A percentile compares a stretch with the other conserved stretches of the same genome.
phyloP scores from a whole-genome alignment of 179 eudicot species.

The Actinidia chinensis region DNA sequence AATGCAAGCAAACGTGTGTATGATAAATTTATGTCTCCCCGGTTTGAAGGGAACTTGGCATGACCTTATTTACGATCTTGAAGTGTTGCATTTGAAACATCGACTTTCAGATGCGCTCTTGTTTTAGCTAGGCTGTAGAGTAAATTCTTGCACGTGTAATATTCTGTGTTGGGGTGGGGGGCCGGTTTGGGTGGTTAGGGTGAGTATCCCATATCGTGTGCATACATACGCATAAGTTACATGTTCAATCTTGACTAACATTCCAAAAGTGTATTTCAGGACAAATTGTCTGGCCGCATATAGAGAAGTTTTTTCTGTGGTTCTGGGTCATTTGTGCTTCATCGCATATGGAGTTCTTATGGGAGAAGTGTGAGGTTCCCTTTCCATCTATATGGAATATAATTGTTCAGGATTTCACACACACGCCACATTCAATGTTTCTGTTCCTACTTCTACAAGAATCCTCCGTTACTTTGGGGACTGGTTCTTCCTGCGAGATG shows the following conservation, averaged over 20 bases:
- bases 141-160: too few relatives aligned
- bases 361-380: constrained; percentile 62
- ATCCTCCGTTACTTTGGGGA: constrained; percentile 36
- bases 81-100: not conserved
- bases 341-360: constrained; percentile 70
- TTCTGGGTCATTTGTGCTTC: constrained; percentile 50
- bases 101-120: too few relatives aligned
- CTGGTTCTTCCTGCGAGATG: constrained; percentile 47
- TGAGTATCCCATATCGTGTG: too few relatives aligned
- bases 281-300: constrained; percentile 63
- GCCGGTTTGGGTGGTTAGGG: too few relatives aligned
- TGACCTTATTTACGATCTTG: not conserved
- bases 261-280: constrained; percentile 46
- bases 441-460: constrained; percentile 43
- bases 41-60: too few relatives aligned
- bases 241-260: not conserved
- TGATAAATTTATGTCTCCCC: not conserved
- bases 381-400: not conserved
- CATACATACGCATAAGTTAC: not conserved
- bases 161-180: too few relatives aligned
- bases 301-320: constrained; percentile 36
- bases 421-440: not conserved
- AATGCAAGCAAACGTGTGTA: not conserved
- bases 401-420: not conserved
- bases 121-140: too few relatives aligned